Base-by-base conservation (phyloP, 345 rosid genomes). In the Nephelium lappaceum region DNA sequence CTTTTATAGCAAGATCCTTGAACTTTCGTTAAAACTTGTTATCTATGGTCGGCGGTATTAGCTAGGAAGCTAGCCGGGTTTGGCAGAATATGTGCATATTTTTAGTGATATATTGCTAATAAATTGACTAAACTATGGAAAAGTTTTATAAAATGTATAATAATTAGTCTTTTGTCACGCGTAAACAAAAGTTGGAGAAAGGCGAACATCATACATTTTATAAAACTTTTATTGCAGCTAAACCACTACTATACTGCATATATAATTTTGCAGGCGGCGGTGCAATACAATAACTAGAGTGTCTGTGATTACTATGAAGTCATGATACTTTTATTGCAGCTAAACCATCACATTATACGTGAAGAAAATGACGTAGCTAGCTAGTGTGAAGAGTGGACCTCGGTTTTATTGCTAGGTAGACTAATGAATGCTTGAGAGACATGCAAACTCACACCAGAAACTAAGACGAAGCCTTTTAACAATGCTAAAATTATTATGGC, bases 131-230 rank as follows among this genome's bases (percentile, higher is more conserved):
- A 80, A 78, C 21, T 21, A 74, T 27, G 70, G 23, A 80, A 79
- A 82, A 76, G 69, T 53, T 80, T 78, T 57, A 58, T 43, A 19
- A 67, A 67, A 81, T 75, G 36, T 77, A 80, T 80, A 27, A 74
- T 80, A 41, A 74, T 77, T 55, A 71, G 53, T 76, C 58, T 41
- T 38, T 61, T 47, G 79, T 84, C 91, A 89, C 90, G 91, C 92
- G 85, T 76, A 86, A 77, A 36, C 31, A 53, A 83, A 72, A 84
- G 84, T 79, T 74, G 9, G 66, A 80, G 73, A 73, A 83, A 79
- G 74, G 64, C 39, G 62, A 84, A 83, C 7, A 86, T 86, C 78
- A 83, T n/a, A n/a, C n/a, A n/a, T n/a, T n/a, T n/a, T n/a, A n/a
- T n/a, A n/a, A n/a, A n/a, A n/a, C n/a, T n/a, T n/a, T n/a, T n/a